Evolutionary conservation across 345 rosid genomes (phyloP), one percentile per base, ranked within the genome.

Genomic region (Turritis glabra): DNA sequence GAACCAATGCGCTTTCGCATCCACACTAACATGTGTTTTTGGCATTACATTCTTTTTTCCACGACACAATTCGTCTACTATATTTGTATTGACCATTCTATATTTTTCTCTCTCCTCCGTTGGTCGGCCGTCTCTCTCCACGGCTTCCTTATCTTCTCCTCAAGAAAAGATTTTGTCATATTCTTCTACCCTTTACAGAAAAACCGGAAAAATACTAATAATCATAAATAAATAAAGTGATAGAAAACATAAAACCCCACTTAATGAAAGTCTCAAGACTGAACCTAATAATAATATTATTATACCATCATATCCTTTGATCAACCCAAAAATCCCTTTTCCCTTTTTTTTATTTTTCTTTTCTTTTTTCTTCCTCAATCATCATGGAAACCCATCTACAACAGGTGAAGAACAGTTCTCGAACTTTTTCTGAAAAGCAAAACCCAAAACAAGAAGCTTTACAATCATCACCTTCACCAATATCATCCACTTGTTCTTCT

Each of bases 401-500:
- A 25, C 81, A 68, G 62, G 70, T 35, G 58, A 54, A 86, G 71
- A 80, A 81, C 80, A 84, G 56, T 75, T 56, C 79, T 12, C 67
- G 77, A 68, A 68, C 74, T 41, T 67, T 68, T 50, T 19, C 56
- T 56, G 80, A 71, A 80, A 86, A 82, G 64, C 77, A 25, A 56
- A 82, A 80, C 74, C 60, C 79, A 47, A 84, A 68, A 37, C 78
- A 72, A 32, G 75, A 82, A 55, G 61, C 89, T 74, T 46, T 46
- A 12, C 56, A 44, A 33, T 54, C 68, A 41, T 64, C 68, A 43
- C 23, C 54, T 13, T 80, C 93, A 29, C 85, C 89, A 50, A 74
- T 87, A 72, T 92, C 97, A 32, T 59, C 96, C 0, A 5, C 73
- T 78, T 77, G 90, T 52, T 88, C 99, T 14, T 92, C 99, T 79